Evolutionary conservation across 106 monocot genomes (phyloP), one percentile per base, ranked within the genome.

Genomic region (Platanthera zijinensis): DNA sequence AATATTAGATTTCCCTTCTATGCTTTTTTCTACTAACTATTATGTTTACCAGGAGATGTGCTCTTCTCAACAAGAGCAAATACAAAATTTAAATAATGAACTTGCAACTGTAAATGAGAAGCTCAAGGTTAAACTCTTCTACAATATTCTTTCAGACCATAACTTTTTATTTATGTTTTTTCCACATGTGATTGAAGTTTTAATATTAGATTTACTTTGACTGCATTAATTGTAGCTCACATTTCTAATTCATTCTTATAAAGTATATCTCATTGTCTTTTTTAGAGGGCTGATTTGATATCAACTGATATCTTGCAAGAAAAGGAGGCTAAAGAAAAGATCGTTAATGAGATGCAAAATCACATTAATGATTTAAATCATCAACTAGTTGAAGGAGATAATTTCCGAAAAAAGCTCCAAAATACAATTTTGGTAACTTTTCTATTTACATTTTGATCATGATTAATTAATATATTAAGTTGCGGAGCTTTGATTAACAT

Each of bases 391-490:
- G 89, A 94, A 81, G 87, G 73, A 10, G 94, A 99, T 64, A 89
- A 82, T 47, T 56, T 99, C 48, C 85, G 97, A 3, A 99, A 89
- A 73, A 90, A 84, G 73, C 86, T 92, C 6, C 94, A 99, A 63
- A 99, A 99, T 50, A 94, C 91, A 39, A 99, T 99, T 69, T 52
- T 92, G 94, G 97, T 97, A 89, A 3, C 5, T 64, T 72, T 48
- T 47, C 39, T 51, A 72, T 0, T 51, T 21, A 19, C 6, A 9
- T 50, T 45, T 72, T 50, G n/a, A 54, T 1, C 15, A 28, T 5
- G 17, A 46, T 66, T 67, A 51, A 52, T 50, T 10, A 7, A 3
- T 66, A 25, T 64, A 12, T 25, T 51, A 52, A 45, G 18, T 11
- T 48, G 32, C 50, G 18, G 0, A 25, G 25, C 25, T 25, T 25